Evolutionary conservation across 148 eudicot genomes (phyloP).

Genomic region (Chenopodium album): DNA sequence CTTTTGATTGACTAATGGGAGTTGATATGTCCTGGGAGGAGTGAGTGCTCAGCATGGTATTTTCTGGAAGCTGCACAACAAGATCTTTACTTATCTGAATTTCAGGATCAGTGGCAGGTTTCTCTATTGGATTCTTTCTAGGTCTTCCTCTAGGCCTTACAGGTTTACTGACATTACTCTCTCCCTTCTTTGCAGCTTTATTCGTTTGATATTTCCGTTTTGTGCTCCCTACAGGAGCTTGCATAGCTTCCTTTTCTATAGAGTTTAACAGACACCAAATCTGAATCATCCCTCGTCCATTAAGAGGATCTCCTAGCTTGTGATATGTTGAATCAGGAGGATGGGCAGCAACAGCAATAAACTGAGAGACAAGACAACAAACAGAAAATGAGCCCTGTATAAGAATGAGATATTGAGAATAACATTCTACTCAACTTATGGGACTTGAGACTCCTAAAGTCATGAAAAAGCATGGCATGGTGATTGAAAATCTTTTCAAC

Average conservation of each 20-base stretch:
- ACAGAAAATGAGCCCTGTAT: conserved; percentile 11
- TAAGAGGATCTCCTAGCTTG: conserved; percentile 75
- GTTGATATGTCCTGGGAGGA: conserved; percentile 17
- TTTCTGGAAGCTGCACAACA: conserved; percentile 39
- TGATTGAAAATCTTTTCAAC: neutral
- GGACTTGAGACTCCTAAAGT: neutral
- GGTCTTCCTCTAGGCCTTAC: conserved; percentile 61
- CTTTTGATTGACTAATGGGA: conserved; percentile 2
- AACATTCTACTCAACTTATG: neutral
- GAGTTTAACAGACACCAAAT: conserved; percentile 68
- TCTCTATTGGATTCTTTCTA: conserved; percentile 36
- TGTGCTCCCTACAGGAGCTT: conserved; percentile 32
- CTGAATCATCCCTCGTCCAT: conserved; percentile 87
- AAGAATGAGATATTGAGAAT: neutral
- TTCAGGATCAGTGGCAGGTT: conserved; percentile 26
- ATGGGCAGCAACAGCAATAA: conserved; percentile 92
- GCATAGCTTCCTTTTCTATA: conserved; percentile 32
- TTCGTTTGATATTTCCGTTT: conserved; percentile 27
- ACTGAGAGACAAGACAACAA: conserved; percentile 41
- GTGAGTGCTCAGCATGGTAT: conserved; percentile 15
- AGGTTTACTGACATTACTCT: conserved; percentile 22
- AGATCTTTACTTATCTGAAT: conserved; percentile 34
- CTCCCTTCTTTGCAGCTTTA: conserved; percentile 24
- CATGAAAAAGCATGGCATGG: neutral
- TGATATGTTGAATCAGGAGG: conserved; percentile 94